Conservation (phyloP, 768 basidiomycete genomes). For the Suillus hirtellus region DNA sequence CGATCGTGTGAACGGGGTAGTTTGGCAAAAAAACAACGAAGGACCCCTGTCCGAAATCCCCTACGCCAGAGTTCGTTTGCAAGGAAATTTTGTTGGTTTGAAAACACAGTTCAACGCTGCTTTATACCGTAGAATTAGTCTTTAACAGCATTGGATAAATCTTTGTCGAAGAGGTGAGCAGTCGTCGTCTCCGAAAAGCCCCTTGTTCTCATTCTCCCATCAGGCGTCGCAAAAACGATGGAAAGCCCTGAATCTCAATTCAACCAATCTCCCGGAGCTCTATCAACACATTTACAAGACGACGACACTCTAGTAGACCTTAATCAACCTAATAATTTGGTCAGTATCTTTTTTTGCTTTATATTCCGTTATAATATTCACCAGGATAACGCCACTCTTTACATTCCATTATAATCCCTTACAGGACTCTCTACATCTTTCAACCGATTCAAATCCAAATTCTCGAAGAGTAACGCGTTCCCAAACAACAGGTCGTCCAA, state of each 20-base stretch:
- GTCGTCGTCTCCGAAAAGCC: not conserved
- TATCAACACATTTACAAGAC: constrained; percentile 12
- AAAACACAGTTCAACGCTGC: not conserved
- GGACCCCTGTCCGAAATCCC: constrained; percentile 12
- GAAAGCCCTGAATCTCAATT: constrained; percentile 22
- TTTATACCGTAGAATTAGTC: constrained; percentile 8
- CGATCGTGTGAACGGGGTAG: constrained; percentile 10
- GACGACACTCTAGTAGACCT: constrained; percentile 31
- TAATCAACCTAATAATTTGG: constrained; percentile 29
- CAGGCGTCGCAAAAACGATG: constrained; percentile 35
- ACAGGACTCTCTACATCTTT: constrained; percentile 21
- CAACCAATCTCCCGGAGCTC: constrained; percentile 21
- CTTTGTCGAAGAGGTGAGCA: constrained; percentile 19
- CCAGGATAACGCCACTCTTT: constrained; percentile 28
- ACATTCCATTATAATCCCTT: constrained; percentile 14
- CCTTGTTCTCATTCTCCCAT: constrained; percentile 30
- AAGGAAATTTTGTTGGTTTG: not conserved
- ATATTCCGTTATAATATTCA: constrained; percentile 31
- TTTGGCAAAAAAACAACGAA: constrained; percentile 12
- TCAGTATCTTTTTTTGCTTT: constrained; percentile 29
- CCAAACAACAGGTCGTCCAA: constrained; percentile 34
- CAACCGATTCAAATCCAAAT: constrained; percentile 25
- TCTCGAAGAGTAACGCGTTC: constrained; percentile 34
- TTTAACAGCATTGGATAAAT: not conserved
- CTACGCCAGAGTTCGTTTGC: constrained; percentile 2